A percentile compares a stretch with the other conserved stretches of the same genome.
Evolutionary conservation across 495 filamentous ascomycete genomes (phyloP).

Genomic region (Neurospora sp.): DNA sequence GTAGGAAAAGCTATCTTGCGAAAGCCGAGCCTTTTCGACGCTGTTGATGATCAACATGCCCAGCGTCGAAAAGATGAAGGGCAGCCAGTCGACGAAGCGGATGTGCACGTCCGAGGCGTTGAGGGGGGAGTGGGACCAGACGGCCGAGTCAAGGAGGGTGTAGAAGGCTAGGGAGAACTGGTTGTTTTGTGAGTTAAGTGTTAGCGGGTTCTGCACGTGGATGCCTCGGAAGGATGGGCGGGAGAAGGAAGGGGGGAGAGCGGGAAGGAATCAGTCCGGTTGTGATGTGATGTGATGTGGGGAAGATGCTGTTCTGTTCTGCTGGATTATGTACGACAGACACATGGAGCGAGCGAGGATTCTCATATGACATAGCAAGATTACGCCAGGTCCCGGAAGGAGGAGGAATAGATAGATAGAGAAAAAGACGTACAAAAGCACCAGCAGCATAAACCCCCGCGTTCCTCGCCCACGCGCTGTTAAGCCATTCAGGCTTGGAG

Average conservation of each 20-base stretch:
- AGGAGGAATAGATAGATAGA: background rate
- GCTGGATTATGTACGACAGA: background rate
- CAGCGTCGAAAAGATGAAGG: slow-evolving; percentile 82
- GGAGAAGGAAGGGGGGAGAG: background rate
- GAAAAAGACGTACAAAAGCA: slow-evolving; percentile 56
- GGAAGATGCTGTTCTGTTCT: background rate
- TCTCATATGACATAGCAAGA: background rate
- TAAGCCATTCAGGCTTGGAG: slow-evolving; percentile 78
- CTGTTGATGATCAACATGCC: slow-evolving; percentile 99
- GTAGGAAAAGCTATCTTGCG: slow-evolving; percentile 71
- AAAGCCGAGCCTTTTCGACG: slow-evolving; percentile 85
- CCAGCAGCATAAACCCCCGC: slow-evolving; percentile 78
- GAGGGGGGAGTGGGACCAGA: slow-evolving; percentile 68
- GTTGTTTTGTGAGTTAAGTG: background rate
- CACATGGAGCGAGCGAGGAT: background rate
- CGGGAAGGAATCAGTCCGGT: background rate
- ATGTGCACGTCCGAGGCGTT: slow-evolving; percentile 82
- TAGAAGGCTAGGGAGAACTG: slow-evolving; percentile 98
- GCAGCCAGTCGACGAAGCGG: slow-evolving; percentile 97
- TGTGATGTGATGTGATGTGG: background rate
- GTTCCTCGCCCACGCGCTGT: slow-evolving; percentile 71
- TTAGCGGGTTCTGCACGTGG: background rate
- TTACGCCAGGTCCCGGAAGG: background rate
- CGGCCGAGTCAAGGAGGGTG: slow-evolving; percentile 83
- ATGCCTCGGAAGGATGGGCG: background rate